Evolutionary conservation across 108 stramenopile species (phyloP), one percentile per base, ranked within the genome.

Genomic region (Nitzschia putrida): DNA sequence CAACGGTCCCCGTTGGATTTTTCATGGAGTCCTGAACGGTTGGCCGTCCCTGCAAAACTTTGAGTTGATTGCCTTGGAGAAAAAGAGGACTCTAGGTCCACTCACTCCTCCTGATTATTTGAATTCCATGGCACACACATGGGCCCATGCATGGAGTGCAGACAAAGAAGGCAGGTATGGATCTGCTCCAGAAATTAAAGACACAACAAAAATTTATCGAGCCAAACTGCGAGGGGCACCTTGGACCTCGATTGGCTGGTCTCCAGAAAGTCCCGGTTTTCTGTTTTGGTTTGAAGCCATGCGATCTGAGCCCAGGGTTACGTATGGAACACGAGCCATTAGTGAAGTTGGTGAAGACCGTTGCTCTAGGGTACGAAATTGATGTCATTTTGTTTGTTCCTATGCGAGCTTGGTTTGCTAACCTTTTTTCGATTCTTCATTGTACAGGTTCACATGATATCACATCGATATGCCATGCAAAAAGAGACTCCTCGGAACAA

Each of bases 11-110:
- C 71, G 86, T 5, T 85, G 72, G 70, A 79, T 89, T 23, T 85
- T 85, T 64, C 66, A 72, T 40, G 85, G 85, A 9, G 71, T 80
- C 8, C 55, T 89, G 47, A 86, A 86, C 68, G 88, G 85, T 9
- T 89, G 88, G 88, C 85, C 88, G 1, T 79, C 76, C 11, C 61
- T 89, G 43, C 42, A 52, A 13, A 59, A 68, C 40, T 81, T 89
- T 49, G 81, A 86, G 54, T 50, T 86, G 7, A 41, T 85, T 42
- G 68, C 40, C 12, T 44, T 85, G 37, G 85, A 83, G 50, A 58
- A 63, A 49, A 78, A 67, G 67, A 39, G 78, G 18, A 53, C 57
- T 11, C 23, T 83, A 3, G 76, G 76, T 38, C 64, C 68, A 60
- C 34, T 77, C 18, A 64, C 61, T 38, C 25, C 76, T 52, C 76